Percentiles rank a stretch among this genome's conserved stretches.
phyloP scores from a whole-genome alignment of 805 yeast genomes.

The Schwanniomyces polymorphus region DNA sequence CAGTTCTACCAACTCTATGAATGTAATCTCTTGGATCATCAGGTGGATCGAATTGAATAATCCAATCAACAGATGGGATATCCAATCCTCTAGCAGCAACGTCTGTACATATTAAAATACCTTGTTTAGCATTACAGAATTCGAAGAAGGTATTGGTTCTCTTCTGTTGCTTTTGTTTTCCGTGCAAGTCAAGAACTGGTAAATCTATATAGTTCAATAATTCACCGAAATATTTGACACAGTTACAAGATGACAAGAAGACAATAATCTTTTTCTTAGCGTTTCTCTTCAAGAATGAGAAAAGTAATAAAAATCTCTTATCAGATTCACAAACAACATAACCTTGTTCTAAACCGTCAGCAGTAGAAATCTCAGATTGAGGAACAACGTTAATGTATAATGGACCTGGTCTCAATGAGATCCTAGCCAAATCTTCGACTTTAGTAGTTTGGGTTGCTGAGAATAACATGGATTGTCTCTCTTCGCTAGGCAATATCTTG shows the following conservation, averaged over 20 bases:
- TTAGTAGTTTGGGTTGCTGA: slow-evolving; percentile 99
- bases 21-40: slow-evolving; percentile 99
- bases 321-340: slow-evolving; percentile 97
- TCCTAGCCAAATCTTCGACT: slow-evolving; percentile 97
- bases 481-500: slow-evolving; percentile 86
- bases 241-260: slow-evolving; percentile 92
- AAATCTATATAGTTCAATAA: slow-evolving; percentile 92
- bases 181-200: slow-evolving; percentile 95
- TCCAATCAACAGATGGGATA: slow-evolving; percentile 99
- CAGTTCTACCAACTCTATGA: slow-evolving; percentile 99
- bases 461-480: slow-evolving; percentile 93
- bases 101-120: slow-evolving; percentile 92
- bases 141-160: slow-evolving; percentile 98
- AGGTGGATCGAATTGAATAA: slow-evolving; percentile 98
- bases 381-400: slow-evolving; percentile 89
- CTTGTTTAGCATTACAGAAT: slow-evolving; percentile 95
- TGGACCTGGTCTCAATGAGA: slow-evolving; percentile 92
- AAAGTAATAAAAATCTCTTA: slow-evolving; percentile 83
- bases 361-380: slow-evolving; percentile 83
- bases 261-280: slow-evolving; percentile 91
- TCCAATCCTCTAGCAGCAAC: slow-evolving; percentile 99
- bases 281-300: slow-evolving; percentile 92
- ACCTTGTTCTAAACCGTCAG: slow-evolving; percentile 97
- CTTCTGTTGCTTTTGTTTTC: slow-evolving; percentile 98
- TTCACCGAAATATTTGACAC: slow-evolving; percentile 95